Conservation (phyloP, 23 red algal genomes). For the Gracilaria vermiculophylla region DNA sequence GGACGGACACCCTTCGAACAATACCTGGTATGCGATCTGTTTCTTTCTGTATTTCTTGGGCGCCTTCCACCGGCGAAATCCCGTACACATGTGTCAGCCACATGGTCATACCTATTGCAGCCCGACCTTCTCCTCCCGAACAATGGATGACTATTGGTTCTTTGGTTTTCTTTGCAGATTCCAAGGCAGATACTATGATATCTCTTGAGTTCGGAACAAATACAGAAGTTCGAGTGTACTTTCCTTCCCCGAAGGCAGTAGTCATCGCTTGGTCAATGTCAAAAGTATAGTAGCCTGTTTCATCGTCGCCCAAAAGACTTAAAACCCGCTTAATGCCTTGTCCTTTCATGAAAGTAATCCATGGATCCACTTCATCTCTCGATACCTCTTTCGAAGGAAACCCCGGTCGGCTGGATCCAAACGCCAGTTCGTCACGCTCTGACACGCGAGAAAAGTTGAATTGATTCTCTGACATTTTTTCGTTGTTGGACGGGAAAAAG, state of each 20-base stretch:
- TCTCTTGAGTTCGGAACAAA: constrained; percentile 19
- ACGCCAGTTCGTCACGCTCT: constrained; percentile 5
- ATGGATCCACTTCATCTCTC: background rate
- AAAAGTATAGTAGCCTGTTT: constrained; percentile 21
- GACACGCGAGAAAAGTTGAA: constrained; percentile 56
- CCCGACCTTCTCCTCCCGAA: constrained; percentile 46
- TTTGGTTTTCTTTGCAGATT: background rate
- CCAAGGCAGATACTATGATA: constrained; percentile 11
- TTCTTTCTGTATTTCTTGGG: constrained; percentile 13
- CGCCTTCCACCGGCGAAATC: constrained; percentile 32
- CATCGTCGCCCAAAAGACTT: constrained; percentile 43
- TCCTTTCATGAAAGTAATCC: constrained; percentile 26
- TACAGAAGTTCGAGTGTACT: constrained; percentile 49
- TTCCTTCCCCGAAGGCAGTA: constrained; percentile 24
- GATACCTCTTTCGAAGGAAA: constrained; percentile 42
- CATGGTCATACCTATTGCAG: constrained; percentile 35
- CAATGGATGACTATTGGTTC: constrained; percentile 55
- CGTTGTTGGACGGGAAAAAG: no score
- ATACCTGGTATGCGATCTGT: background rate
- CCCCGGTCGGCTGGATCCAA: constrained; percentile 24
- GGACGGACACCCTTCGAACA: background rate
- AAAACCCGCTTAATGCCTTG: constrained; percentile 37
- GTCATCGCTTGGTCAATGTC: constrained; percentile 42
- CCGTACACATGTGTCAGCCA: constrained; percentile 33
- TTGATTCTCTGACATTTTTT: background rate